These are phyloP conservation scores for Hymenotorrendiella dingleyae DNA, from an alignment of 2,329 filamentous ascomycete species.

Conservation along the genomic window DNA sequence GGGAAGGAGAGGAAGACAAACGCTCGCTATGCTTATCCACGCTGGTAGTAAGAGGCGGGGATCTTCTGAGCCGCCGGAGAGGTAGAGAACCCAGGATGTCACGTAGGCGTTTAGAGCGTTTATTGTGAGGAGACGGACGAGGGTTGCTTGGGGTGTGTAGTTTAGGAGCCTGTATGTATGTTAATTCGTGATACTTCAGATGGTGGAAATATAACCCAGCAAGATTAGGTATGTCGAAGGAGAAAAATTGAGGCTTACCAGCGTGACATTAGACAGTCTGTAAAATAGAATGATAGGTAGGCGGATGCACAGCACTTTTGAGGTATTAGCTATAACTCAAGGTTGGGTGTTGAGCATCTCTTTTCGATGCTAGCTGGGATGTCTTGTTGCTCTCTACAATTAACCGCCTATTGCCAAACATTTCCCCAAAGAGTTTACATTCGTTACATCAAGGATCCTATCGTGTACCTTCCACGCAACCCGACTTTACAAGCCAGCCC, in stretches of 20 bases:
- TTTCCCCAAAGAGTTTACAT: no score
- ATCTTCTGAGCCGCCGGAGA: conserved; percentile 65
- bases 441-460: no score
- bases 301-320: conserved; percentile 66
- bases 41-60: conserved; percentile 66
- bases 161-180: conserved; percentile 61
- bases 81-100: conserved; percentile 64
- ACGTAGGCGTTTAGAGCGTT: conserved; percentile 70
- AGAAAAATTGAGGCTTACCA: conserved; percentile 46
- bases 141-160: conserved; percentile 74
- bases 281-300: conserved; percentile 77
- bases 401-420: no score
- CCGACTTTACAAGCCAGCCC: no score
- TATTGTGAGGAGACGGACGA: conserved; percentile 71
- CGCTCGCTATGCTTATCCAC: conserved; percentile 73
- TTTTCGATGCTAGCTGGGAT: no score
- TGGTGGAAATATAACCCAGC: not conserved
- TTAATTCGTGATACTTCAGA: not conserved
- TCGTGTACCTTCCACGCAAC: no score
- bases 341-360: no score
- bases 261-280: conserved; percentile 77
- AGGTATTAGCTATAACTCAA: not conserved
- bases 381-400: no score
- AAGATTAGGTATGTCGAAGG: not conserved
- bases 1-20: conserved; percentile 33